Evolutionary conservation across 371 early-diverging fungal species (phyloP).

Genomic region (Haplosporangium sp.): DNA sequence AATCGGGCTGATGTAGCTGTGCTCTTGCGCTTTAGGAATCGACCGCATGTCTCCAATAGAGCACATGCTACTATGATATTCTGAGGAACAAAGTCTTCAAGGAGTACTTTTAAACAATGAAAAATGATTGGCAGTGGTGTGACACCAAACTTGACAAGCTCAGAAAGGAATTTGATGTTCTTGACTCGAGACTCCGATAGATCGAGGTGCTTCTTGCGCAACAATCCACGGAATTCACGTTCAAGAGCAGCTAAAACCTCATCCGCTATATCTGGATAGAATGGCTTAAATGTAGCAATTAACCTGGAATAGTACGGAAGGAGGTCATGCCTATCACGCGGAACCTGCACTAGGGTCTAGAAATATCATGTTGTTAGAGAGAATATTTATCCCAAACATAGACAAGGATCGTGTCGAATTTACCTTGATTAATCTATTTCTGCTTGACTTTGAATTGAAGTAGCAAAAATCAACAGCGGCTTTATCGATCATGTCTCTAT

Average conservation of each 20-base stretch:
- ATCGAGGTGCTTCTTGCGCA: constrained; percentile 76
- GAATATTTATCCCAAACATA: background rate
- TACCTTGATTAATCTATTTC: constrained; percentile 80
- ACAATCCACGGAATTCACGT: constrained; percentile 78
- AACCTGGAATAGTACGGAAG: constrained; percentile 93
- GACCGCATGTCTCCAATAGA: constrained; percentile 91
- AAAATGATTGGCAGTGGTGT: constrained; percentile 85
- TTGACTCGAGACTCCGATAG: constrained; percentile 82
- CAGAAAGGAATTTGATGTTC: constrained; percentile 89
- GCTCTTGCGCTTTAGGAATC: constrained; percentile 80
- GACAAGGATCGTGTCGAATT: no score
- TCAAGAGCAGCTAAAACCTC: constrained; percentile 78
- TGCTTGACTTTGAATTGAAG: constrained; percentile 82
- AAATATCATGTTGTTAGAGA: background rate
- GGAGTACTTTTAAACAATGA: constrained; percentile 82
- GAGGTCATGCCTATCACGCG: constrained; percentile 85
- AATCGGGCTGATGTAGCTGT: constrained; percentile 78
- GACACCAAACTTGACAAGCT: constrained; percentile 93
- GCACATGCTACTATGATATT: constrained; percentile 90
- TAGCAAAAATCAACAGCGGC: constrained; percentile 94
- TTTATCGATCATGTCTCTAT: constrained; percentile 89
- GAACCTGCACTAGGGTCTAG: constrained; percentile 79
- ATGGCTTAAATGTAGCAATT: constrained; percentile 87
- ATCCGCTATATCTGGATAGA: constrained; percentile 87
- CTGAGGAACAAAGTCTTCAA: constrained; percentile 84